A percentile compares a stretch with the other conserved stretches of the same genome.
phyloP scores from a whole-genome alignment of 73 alveolate genomes.

The Blepharisma stoltei region DNA sequence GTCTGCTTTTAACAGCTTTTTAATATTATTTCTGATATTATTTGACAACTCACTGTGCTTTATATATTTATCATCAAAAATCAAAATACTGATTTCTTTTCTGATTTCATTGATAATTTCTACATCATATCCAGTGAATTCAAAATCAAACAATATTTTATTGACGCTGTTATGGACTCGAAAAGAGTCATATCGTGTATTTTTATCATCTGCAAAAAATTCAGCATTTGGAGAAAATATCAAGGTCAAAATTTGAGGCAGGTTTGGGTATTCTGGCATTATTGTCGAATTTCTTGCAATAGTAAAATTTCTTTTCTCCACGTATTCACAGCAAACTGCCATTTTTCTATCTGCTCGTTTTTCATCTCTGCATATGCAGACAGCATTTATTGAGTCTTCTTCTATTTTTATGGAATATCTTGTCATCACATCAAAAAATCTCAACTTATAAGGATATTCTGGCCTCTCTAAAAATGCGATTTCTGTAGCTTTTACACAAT shows the following conservation, averaged over 20 bases:
- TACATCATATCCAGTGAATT: slow-evolving; percentile 9
- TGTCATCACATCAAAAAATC: background rate
- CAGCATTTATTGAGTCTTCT: slow-evolving; percentile 11
- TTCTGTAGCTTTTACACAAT: background rate
- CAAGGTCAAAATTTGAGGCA: slow-evolving; percentile 20
- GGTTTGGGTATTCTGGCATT: background rate
- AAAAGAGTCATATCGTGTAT: background rate
- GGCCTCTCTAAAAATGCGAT: slow-evolving; percentile 1
- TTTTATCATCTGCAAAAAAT: background rate
- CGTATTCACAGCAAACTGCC: slow-evolving; percentile 8
- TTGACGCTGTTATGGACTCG: background rate
- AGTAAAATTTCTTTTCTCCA: background rate
- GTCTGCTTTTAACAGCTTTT: background rate
- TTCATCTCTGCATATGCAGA: background rate
- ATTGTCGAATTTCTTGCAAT: background rate
- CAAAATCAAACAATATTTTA: background rate
- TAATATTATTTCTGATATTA: background rate
- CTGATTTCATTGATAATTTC: slow-evolving; percentile 14
- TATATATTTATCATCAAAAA: background rate
- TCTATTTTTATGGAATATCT: background rate
- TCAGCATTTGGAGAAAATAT: background rate
- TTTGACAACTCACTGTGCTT: background rate
- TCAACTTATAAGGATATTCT: slow-evolving; percentile 16
- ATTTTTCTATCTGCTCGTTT: background rate
- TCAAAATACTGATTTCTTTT: background rate